A percentile compares a stretch with the other conserved stretches of the same genome.
phyloP scores from a whole-genome alignment of 1,284 basidiomycete genomes.

The Ustilago sp. region DNA sequence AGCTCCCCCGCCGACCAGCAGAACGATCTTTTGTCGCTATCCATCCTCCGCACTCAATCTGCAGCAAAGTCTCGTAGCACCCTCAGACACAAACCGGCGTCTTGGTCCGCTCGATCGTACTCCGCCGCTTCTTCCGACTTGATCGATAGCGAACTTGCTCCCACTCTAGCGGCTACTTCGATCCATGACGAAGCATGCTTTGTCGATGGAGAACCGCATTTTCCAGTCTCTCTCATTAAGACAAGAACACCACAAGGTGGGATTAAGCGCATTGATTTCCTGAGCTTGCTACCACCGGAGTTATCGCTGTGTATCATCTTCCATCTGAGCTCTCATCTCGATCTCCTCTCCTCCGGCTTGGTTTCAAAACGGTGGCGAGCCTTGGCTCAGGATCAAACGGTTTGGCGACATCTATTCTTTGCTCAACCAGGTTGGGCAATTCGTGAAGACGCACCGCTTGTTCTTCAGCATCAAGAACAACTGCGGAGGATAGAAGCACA shows the following conservation, averaged over 20 bases:
- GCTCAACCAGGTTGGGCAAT: slow-evolving; percentile 49
- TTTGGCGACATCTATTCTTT: slow-evolving; percentile 55
- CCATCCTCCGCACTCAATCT: slow-evolving; percentile 15
- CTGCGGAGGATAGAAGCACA: slow-evolving; percentile 13
- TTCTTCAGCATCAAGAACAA: slow-evolving; percentile 41
- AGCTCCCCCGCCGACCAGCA: slow-evolving; percentile 16
- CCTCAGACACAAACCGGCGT: slow-evolving; percentile 22
- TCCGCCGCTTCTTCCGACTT: slow-evolving; percentile 14
- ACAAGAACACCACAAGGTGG: background rate
- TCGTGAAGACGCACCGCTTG: slow-evolving; percentile 44
- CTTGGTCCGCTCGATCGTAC: slow-evolving; percentile 22
- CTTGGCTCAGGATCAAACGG: slow-evolving; percentile 32
- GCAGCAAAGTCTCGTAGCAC: slow-evolving; percentile 15
- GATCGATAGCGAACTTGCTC: slow-evolving; percentile 22
- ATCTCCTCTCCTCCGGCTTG: slow-evolving; percentile 29
- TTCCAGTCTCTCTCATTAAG: slow-evolving; percentile 2
- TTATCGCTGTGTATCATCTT: slow-evolving; percentile 49
- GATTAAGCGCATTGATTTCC: slow-evolving; percentile 40
- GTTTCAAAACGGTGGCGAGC: slow-evolving; percentile 47
- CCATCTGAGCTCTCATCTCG: slow-evolving; percentile 25
- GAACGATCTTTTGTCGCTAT: slow-evolving; percentile 8
- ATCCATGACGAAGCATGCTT: slow-evolving; percentile 32
- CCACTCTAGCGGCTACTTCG: background rate
- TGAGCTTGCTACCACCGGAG: slow-evolving; percentile 47
- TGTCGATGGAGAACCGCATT: slow-evolving; percentile 22